These are phyloP conservation scores for Hypoxylon crocopeplum DNA, from an alignment of 495 filamentous ascomycete genomes.

Conservation along the genomic window DNA sequence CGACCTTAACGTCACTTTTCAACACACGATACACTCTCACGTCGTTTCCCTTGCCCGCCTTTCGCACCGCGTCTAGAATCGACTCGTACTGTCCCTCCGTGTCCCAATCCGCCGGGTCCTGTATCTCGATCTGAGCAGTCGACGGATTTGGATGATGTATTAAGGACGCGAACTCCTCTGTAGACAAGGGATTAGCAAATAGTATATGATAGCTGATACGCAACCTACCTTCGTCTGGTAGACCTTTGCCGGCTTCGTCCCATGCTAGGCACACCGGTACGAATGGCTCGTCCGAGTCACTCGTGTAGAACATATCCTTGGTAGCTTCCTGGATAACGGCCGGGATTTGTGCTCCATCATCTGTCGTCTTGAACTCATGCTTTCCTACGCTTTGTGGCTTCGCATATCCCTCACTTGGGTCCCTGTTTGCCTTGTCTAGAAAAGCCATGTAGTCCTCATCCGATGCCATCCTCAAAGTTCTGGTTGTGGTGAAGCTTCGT, in stretches of 20 bases:
- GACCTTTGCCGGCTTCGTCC: slow-evolving; percentile 57
- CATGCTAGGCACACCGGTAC: slow-evolving; percentile 73
- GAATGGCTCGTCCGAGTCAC: slow-evolving; percentile 86
- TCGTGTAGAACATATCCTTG: slow-evolving; percentile 71
- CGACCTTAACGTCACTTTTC: slow-evolving; percentile 64
- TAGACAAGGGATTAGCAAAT: slow-evolving; percentile 2
- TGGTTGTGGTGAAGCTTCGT: slow-evolving; percentile 31
- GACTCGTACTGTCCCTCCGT: slow-evolving; percentile 62
- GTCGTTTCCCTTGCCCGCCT: slow-evolving; percentile 64
- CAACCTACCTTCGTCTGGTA: slow-evolving; percentile 68
- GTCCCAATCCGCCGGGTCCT: slow-evolving; percentile 68
- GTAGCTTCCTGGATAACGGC: slow-evolving; percentile 55
- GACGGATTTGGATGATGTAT: slow-evolving; percentile 59
- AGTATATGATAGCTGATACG: not conserved
- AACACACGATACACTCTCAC: slow-evolving; percentile 75
- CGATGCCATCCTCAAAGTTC: slow-evolving; percentile 64
- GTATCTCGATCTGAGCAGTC: slow-evolving; percentile 58
- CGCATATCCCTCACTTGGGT: slow-evolving; percentile 58
- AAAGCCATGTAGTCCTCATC: slow-evolving; percentile 84
- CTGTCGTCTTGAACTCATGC: slow-evolving; percentile 57
- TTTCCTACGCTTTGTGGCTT: slow-evolving; percentile 29
- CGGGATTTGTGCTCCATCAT: slow-evolving; percentile 62
- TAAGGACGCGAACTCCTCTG: slow-evolving; percentile 64
- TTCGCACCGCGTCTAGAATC: slow-evolving; percentile 63
- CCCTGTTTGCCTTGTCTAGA: slow-evolving; percentile 81